Percentiles rank a stretch among this genome's conserved stretches.
Evolutionary conservation across 768 basidiomycete genomes (phyloP).

Genomic region (Harrya chromipes): DNA sequence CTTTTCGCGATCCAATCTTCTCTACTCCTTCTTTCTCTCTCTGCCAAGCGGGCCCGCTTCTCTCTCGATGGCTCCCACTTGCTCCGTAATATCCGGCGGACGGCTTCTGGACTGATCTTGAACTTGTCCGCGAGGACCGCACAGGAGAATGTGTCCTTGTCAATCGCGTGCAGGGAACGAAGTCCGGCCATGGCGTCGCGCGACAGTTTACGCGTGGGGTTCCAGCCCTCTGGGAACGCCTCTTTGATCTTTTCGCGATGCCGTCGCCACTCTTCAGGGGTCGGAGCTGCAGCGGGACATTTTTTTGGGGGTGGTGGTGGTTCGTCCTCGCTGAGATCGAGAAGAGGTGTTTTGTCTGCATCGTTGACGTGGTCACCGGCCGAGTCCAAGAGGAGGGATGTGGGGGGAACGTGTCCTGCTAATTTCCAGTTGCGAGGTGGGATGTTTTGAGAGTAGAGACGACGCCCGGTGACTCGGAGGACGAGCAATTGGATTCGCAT

Average conservation of each 20-base stretch:
- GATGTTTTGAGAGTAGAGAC: conserved; percentile 24
- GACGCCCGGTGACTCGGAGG: conserved; percentile 14
- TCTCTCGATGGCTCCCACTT: conserved; percentile 63
- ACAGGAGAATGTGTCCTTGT: conserved; percentile 63
- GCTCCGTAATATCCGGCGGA: conserved; percentile 74
- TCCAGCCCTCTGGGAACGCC: conserved; percentile 67
- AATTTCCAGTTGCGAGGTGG: conserved; percentile 31
- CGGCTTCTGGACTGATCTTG: conserved; percentile 77
- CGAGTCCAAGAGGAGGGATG: conserved; percentile 25
- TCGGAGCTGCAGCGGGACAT: conserved; percentile 18
- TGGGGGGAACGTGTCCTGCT: conserved; percentile 31
- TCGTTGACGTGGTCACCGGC: neutral
- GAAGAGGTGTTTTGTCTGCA: neutral
- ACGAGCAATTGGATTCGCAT: conserved; percentile 12
- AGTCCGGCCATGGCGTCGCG: conserved; percentile 83
- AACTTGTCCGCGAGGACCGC: conserved; percentile 72
- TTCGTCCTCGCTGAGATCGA: conserved; percentile 32
- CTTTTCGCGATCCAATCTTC: conserved; percentile 37
- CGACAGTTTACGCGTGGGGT: conserved; percentile 75
- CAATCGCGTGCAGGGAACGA: conserved; percentile 59
- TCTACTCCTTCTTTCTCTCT: conserved; percentile 47
- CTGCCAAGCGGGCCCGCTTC: conserved; percentile 46
- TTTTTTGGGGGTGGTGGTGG: conserved; percentile 25
- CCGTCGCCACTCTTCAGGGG: conserved; percentile 45
- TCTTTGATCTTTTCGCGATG: conserved; percentile 53